Conservation (phyloP, 164 flowering plant genomes). For the Vitis cinerea region DNA sequence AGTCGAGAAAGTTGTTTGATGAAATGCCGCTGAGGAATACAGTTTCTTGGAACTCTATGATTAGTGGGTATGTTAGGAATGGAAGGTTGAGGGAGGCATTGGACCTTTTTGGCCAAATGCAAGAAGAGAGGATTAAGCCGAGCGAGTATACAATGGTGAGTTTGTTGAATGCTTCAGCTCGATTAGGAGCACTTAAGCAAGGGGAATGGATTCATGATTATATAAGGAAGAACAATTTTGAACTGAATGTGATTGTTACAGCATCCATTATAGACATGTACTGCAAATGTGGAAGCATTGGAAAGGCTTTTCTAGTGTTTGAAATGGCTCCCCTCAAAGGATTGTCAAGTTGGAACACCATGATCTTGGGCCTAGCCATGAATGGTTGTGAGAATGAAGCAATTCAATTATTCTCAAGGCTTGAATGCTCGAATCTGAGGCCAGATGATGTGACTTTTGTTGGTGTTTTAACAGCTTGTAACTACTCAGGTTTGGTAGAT, state of each 20-base stretch:
- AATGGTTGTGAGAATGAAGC: constrained; percentile 61
- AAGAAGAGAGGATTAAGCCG: constrained; percentile 42
- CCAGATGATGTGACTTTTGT: constrained; percentile 69
- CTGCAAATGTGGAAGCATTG: constrained; percentile 66
- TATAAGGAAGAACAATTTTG: constrained; percentile 36
- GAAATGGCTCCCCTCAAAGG: constrained; percentile 29
- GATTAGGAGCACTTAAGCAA: constrained; percentile 60
- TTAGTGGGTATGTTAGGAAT: constrained; percentile 75
- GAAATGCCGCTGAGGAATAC: constrained; percentile 46
- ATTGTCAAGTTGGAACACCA: constrained; percentile 73
- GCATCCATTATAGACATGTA: constrained; percentile 80
- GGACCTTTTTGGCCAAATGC: constrained; percentile 60
- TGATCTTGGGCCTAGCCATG: constrained; percentile 72
- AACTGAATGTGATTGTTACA: constrained; percentile 44
- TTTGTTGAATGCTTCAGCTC: constrained; percentile 61
- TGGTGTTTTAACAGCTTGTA: constrained; percentile 69
- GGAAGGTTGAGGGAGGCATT: constrained; percentile 58
- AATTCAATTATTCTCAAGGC: constrained; percentile 44
- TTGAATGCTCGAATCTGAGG: constrained; percentile 36
- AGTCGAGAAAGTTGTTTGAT: constrained; percentile 52
- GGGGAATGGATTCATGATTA: constrained; percentile 80
- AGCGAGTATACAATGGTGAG: constrained; percentile 69
- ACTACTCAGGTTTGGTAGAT: constrained; percentile 55
- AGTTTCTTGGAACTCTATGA: constrained; percentile 76
- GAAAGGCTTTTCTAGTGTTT: constrained; percentile 50